A percentile compares a stretch with the other conserved stretches of the same genome.
These are phyloP conservation scores for Niebla homalea DNA, from an alignment of 495 filamentous ascomycete genomes.

Conservation along the genomic window DNA sequence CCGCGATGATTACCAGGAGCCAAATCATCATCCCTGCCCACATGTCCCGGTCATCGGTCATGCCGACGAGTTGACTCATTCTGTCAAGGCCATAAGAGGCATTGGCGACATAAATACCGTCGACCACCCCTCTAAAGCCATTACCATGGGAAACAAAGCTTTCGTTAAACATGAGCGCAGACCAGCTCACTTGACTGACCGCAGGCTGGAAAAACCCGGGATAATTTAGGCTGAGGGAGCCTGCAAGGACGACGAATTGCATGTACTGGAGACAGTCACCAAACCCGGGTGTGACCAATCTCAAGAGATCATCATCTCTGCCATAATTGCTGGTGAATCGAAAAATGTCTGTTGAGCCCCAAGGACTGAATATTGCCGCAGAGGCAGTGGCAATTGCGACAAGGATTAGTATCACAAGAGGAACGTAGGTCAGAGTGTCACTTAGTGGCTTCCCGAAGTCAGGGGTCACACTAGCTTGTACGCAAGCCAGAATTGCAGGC, in stretches of 20 bases:
- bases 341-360: constrained; percentile 81
- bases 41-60: constrained; percentile 61
- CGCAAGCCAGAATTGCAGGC: constrained; percentile 57
- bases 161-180: constrained; percentile 80
- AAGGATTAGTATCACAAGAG: constrained; percentile 60
- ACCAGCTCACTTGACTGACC: constrained; percentile 77
- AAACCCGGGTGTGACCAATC: constrained; percentile 90
- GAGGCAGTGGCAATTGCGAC: constrained; percentile 70
- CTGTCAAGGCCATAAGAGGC: constrained; percentile 67
- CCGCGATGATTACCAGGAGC: constrained; percentile 59
- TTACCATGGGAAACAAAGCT: constrained; percentile 62
- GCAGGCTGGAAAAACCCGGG: constrained; percentile 91
- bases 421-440: constrained; percentile 61
- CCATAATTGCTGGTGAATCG: constrained; percentile 94
- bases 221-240: constrained; percentile 72
- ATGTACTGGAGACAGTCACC: constrained; percentile 96
- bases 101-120: constrained; percentile 67
- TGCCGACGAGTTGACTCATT: constrained; percentile 72
- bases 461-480: constrained; percentile 70
- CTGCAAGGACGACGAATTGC: constrained; percentile 82
- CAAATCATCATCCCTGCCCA: constrained; percentile 89
- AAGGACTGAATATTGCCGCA: constrained; percentile 81
- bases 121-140: constrained; percentile 50
- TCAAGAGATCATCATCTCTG: constrained; percentile 79
- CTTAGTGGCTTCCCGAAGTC: constrained; percentile 52